Evolutionary conservation across 805 yeast genomes (phyloP).

Genomic region (Metschnikowia gruessii): DNA sequence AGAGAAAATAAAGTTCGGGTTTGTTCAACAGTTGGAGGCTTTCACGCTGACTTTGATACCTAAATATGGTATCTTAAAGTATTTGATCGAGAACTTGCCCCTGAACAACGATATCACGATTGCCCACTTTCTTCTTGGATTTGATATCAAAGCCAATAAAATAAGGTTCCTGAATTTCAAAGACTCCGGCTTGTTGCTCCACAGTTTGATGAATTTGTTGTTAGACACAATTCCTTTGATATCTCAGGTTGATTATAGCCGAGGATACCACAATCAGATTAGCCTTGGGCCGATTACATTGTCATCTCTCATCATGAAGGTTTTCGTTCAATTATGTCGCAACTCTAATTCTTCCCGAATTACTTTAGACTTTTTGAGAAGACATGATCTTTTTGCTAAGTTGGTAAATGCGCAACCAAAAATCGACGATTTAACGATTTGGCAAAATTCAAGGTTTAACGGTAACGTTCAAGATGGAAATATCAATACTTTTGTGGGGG

Average conservation of each 20-base stretch:
- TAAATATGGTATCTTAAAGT: constrained; percentile 59
- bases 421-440: constrained; percentile 51
- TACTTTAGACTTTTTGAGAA: constrained; percentile 52
- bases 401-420: constrained; percentile 53
- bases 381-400: constrained; percentile 47
- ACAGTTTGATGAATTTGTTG: constrained; percentile 50
- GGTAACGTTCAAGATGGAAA: constrained; percentile 33
- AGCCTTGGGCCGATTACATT: constrained; percentile 56
- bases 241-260: constrained; percentile 33
- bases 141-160: constrained; percentile 45
- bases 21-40: constrained; percentile 58
- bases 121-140: constrained; percentile 79
- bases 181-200: constrained; percentile 54
- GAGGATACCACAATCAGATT: constrained; percentile 35
- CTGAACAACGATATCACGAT: constrained; percentile 47
- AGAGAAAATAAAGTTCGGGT: constrained; percentile 64
- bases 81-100: constrained; percentile 49
- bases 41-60: constrained; percentile 38
- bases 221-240: constrained; percentile 45
- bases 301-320: constrained; percentile 56
- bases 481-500: constrained; percentile 33
- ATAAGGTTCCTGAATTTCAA: constrained; percentile 45
- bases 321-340: constrained; percentile 59
- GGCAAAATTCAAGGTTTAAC: constrained; percentile 49
- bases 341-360: constrained; percentile 52